Evolutionary conservation across 768 basidiomycete species (phyloP).

Genomic region (Trametes villosa): DNA sequence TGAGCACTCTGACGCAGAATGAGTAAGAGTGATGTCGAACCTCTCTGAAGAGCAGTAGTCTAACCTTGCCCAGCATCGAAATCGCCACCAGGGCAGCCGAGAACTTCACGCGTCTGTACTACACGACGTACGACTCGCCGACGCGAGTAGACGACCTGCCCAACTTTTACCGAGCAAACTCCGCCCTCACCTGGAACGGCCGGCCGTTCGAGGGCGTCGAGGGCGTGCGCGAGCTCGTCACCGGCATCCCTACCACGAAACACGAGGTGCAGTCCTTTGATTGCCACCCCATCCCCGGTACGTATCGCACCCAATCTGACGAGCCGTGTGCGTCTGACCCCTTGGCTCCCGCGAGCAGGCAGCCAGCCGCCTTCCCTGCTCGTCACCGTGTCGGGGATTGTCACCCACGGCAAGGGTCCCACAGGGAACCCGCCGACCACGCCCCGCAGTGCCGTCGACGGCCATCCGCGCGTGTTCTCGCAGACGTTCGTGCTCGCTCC

Average conservation of each 20-base stretch:
- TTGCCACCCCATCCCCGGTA: conserved; percentile 88
- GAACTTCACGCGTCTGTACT: conserved; percentile 82
- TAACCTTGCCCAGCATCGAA: conserved; percentile 62
- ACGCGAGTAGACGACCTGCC: conserved; percentile 78
- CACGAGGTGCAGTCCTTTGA: conserved; percentile 90
- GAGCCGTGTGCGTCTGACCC: neutral
- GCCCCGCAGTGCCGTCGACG: conserved; percentile 58
- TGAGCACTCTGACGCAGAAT: conserved; percentile 40
- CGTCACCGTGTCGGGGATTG: conserved; percentile 79
- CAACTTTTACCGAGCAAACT: conserved; percentile 78
- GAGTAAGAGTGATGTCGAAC: conserved; percentile 32
- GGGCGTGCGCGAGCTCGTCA: conserved; percentile 66
- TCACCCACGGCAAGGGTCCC: conserved; percentile 68
- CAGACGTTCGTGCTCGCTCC: conserved; percentile 88
- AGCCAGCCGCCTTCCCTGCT: conserved; percentile 79
- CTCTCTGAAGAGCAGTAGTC: neutral
- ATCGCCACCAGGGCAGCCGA: conserved; percentile 85
- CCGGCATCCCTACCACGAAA: conserved; percentile 76
- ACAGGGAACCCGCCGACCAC: conserved; percentile 59
- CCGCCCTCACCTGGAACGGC: conserved; percentile 86
- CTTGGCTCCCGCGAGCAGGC: conserved; percentile 44
- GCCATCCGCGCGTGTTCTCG: conserved; percentile 82
- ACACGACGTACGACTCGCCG: conserved; percentile 78
- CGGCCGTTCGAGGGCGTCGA: conserved; percentile 75
- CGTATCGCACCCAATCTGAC: conserved; percentile 17